These are phyloP conservation scores for Trichocladium uniseriatum DNA, from an alignment of 495 filamentous ascomycete species.

Conservation along the genomic window DNA sequence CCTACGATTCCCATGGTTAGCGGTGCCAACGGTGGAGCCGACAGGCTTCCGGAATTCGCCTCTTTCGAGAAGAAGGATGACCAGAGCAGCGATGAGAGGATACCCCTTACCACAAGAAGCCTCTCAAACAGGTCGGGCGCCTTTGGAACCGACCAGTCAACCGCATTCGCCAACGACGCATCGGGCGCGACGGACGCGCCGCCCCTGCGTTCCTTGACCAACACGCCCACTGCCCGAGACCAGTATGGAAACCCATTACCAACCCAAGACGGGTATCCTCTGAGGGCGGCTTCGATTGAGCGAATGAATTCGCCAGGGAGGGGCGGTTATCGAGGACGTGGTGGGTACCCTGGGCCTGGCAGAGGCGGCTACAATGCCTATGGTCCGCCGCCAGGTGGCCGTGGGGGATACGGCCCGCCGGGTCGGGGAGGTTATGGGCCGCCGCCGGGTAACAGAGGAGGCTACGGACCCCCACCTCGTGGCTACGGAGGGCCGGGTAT, in stretches of 20 bases:
- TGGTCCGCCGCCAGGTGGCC: slow-evolving; percentile 25
- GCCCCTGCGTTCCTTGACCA: slow-evolving; percentile 30
- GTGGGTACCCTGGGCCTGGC: slow-evolving; percentile 38
- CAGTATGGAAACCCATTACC: slow-evolving; percentile 59
- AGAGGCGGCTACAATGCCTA: slow-evolving; percentile 33
- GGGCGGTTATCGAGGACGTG: slow-evolving; percentile 46
- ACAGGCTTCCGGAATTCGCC: slow-evolving; percentile 65
- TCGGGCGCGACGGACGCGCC: slow-evolving; percentile 22
- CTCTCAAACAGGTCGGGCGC: slow-evolving; percentile 40
- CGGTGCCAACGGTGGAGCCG: slow-evolving; percentile 39
- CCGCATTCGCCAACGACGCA: slow-evolving; percentile 25
- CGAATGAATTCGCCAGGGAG: slow-evolving; percentile 48
- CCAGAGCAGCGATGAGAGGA: slow-evolving; percentile 62
- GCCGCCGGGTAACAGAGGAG: slow-evolving; percentile 30
- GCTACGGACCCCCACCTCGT: slow-evolving; percentile 44
- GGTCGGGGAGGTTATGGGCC: slow-evolving; percentile 40
- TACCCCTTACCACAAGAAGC: slow-evolving; percentile 66
- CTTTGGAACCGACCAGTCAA: slow-evolving; percentile 22
- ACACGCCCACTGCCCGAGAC: slow-evolving; percentile 39
- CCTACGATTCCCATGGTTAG: slow-evolving; percentile 47
- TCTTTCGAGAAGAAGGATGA: slow-evolving; percentile 63
- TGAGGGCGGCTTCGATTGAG: slow-evolving; percentile 54
- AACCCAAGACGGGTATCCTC: slow-evolving; percentile 37
- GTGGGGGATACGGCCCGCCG: slow-evolving; percentile 33
- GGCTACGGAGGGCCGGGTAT: slow-evolving; percentile 47